Evolutionary conservation across 768 basidiomycete genomes (phyloP), one percentile per base, ranked within the genome.

Genomic region (Amanita subjunquillea): DNA sequence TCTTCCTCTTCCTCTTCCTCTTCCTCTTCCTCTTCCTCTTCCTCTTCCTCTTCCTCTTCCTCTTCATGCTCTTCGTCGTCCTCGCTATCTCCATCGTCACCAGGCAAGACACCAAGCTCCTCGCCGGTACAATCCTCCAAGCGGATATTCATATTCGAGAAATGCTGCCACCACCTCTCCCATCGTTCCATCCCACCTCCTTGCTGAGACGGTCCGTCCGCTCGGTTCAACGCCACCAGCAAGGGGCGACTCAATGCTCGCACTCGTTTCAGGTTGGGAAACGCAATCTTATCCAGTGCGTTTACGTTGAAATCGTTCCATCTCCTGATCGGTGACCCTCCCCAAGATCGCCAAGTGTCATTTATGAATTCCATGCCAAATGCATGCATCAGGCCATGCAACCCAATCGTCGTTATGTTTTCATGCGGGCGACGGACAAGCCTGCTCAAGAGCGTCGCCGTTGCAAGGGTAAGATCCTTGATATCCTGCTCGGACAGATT

Each of bases 71-170:
- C 61, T 6, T 62, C 63, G 0, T 60, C 62, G 0, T 60, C 58
- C 2, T 59, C 62, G 9, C 61, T 59, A 36, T 59, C 63, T 2
- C 57, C 63, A 9, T 68, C 70, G 40, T 68, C 67, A 37, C 64
- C 59, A 6, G 76, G 77, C 25, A 78, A 59, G 1, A 67, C 71
- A 0, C 87, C 87, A 36, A 90, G 65, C 48, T 71, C 57, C 10
- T 69, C 77, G 0, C 85, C 87, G 0, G 87, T 88, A 59, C 87
- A 89, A 63, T 90, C 87, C 65, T 90, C 86, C 47, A 90, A 61
- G 40, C 82, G 65, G 4, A 88, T 67, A 0, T 77, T 73, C 62
- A 75, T 69, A 17, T 58, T 55, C 0, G 67, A 56, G 56, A 78
- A 83, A 57, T 66, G 69, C 12, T 70, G 71, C 77, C 80, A 85